Evolutionary conservation across 2,329 filamentous ascomycete species (phyloP).

Genomic region (Penicillium sp.): DNA sequence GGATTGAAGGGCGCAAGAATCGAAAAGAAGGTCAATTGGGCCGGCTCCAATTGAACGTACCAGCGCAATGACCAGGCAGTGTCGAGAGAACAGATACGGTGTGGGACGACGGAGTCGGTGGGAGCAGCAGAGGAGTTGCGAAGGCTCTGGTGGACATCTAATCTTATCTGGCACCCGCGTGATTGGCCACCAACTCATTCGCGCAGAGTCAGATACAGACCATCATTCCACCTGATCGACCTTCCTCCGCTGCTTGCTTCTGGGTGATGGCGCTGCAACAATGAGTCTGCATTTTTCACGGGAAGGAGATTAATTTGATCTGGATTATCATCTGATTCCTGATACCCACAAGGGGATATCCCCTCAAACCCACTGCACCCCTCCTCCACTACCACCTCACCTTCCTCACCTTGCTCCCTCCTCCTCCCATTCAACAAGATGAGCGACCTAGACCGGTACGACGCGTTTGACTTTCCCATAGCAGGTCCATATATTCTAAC

Average conservation of each 20-base stretch:
- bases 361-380: slow-evolving; percentile 16
- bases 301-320: slow-evolving; percentile 19
- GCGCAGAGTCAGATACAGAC: slow-evolving; percentile 17
- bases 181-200: slow-evolving; percentile 32
- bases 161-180: slow-evolving; percentile 42
- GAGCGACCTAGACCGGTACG: slow-evolving; percentile 92
- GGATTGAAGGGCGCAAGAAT: background rate
- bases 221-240: slow-evolving; percentile 9
- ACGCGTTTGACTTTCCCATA: slow-evolving; percentile 16
- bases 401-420: slow-evolving; percentile 15
- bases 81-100: slow-evolving; percentile 9
- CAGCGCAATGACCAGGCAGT: slow-evolving; percentile 4
- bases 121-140: slow-evolving; percentile 14
- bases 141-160: slow-evolving; percentile 42
- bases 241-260: slow-evolving; percentile 2
- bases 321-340: slow-evolving; percentile 12
- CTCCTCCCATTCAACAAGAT: slow-evolving; percentile 54
- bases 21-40: slow-evolving; percentile 21
- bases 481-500: slow-evolving; percentile 20
- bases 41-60: background rate
- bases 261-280: slow-evolving; percentile 22
- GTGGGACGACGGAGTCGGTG: background rate
- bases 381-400: slow-evolving; percentile 16
- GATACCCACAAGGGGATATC: slow-evolving; percentile 10
- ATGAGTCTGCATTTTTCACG: slow-evolving; percentile 23